Conservation (phyloP, 495 filamentous ascomycete species). For the Tuber magnatum region DNA sequence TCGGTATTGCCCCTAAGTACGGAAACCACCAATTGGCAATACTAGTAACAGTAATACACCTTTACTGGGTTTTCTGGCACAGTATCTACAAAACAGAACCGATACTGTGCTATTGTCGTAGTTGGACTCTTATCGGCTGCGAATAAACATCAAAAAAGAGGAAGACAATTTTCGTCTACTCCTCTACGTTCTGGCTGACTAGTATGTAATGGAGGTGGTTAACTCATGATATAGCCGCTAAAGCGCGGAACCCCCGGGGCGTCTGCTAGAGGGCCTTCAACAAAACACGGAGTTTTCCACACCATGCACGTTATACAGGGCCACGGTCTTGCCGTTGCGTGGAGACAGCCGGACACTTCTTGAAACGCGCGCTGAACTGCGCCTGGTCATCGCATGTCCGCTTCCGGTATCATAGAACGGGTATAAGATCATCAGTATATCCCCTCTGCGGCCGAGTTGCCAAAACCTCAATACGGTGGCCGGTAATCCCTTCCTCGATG, state of each 20-base stretch:
- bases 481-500: constrained; percentile 51
- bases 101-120: background rate
- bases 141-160: background rate
- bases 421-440: background rate
- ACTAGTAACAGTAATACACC: background rate
- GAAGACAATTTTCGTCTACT: background rate
- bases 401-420: background rate
- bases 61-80: background rate
- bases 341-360: no score
- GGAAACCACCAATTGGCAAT: background rate
- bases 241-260: background rate
- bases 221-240: background rate
- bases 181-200: background rate
- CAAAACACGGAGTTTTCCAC: background rate
- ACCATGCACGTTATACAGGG: background rate
- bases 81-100: background rate
- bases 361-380: no score
- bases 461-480: constrained; percentile 59
- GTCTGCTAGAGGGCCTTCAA: background rate
- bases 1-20: background rate
- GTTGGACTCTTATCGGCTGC: background rate
- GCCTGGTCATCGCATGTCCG: no score
- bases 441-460: constrained; percentile 11
- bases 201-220: background rate
- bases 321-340: no score